Conservation (phyloP, 345 rosid genomes). For the Limnanthes douglasii region DNA sequence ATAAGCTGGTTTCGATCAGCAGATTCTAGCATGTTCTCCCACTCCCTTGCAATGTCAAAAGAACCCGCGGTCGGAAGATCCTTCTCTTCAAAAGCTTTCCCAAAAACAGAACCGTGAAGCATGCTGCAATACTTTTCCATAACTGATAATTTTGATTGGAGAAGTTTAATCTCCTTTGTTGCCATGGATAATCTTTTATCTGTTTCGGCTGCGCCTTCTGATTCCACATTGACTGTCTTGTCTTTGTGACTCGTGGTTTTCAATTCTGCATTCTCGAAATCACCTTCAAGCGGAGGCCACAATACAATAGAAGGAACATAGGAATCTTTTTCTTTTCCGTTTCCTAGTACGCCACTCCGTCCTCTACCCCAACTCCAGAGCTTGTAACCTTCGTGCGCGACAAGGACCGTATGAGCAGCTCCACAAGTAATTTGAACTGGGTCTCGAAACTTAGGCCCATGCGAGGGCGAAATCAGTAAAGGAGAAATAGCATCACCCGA, state of each 20-base stretch:
- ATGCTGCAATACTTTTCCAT: conserved; percentile 68
- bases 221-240: conserved; percentile 12
- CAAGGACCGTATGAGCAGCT: conserved; percentile 80
- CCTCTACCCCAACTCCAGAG: conserved; percentile 97
- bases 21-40: conserved; percentile 73
- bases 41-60: conserved; percentile 53
- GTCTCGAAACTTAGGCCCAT: conserved; percentile 31
- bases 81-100: conserved; percentile 57
- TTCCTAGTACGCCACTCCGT: conserved; percentile 81
- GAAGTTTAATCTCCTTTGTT: conserved; percentile 56
- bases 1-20: conserved; percentile 52
- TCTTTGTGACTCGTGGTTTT: conserved; percentile 4
- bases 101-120: conserved; percentile 75
- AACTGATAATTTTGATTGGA: conserved; percentile 38
- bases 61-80: conserved; percentile 45
- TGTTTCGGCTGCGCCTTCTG: conserved; percentile 12
- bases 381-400: conserved; percentile 54
- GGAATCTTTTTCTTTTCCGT: conserved; percentile 31
- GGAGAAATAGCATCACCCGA: conserved; percentile 75
- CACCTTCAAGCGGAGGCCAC: conserved; percentile 48
- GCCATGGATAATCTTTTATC: conserved; percentile 32
- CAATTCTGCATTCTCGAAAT: conserved; percentile 18
- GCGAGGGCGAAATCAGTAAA: conserved; percentile 15
- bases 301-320: conserved; percentile 30
- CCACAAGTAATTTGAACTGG: conserved; percentile 70